Evolutionary conservation across 345 rosid species (phyloP).

Genomic region (Boechera stricta): DNA sequence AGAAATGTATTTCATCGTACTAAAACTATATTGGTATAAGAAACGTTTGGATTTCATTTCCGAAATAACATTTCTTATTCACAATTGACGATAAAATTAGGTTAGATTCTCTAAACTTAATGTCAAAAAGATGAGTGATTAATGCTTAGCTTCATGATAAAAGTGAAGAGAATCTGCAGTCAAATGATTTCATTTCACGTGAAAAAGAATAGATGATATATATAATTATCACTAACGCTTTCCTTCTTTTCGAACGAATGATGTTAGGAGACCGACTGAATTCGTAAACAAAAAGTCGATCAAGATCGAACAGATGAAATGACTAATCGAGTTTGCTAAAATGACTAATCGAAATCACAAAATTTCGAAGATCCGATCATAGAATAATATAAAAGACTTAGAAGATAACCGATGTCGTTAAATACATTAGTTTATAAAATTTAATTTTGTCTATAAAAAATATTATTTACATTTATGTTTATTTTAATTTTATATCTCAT

Average conservation of each 20-base stretch:
- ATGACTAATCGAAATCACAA: not conserved
- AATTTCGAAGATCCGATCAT: not conserved
- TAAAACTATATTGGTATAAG: not conserved
- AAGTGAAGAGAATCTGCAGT: not conserved
- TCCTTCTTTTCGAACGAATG: not conserved
- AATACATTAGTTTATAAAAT: not conserved
- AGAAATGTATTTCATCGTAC: not conserved
- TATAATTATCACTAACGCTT: not conserved
- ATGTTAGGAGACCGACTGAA: not conserved
- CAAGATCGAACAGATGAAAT: not conserved
- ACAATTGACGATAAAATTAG: not conserved
- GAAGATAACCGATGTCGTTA: not conserved
- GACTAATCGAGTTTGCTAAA: not conserved
- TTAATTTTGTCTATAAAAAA: too few relatives aligned
- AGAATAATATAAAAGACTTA: not conserved
- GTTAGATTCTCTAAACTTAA: not conserved
- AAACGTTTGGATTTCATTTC: not conserved
- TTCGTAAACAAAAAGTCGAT: not conserved
- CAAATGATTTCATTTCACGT: conserved; percentile 7
- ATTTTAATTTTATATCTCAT: too few relatives aligned
- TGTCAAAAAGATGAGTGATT: not conserved
- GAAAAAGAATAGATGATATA: not conserved
- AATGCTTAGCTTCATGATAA: not conserved
- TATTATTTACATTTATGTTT: too few relatives aligned
- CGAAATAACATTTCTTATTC: not conserved